Base-by-base conservation (phyloP, 345 rosid genomes). In the Adansonia digitata region DNA sequence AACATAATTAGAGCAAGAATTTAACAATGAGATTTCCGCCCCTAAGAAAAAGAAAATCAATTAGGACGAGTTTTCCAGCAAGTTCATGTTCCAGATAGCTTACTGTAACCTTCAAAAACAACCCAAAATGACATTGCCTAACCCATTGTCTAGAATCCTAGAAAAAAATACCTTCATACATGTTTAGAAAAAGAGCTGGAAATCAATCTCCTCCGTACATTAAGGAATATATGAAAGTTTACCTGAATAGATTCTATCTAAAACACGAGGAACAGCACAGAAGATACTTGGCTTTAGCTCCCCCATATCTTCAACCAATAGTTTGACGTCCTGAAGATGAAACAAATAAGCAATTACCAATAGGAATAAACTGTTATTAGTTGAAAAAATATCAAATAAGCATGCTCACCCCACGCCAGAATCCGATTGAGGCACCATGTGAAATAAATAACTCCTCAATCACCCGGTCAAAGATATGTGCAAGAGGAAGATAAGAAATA, bases 251-350 rank as follows among this genome's bases (percentile, higher is more conserved):
- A 96, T 82, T 83, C 97, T 88, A 56, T 93, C 98, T 65, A 96
- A 78, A 22, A 96, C 99, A 24, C 99, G 99, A 63, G 99, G 99
- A 80, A 96, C 99, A 31, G 97, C 98, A 75, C 99, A 96, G 82
- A 96, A 93, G 73, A 96, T 70, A 76, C 94, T 86, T 40, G 99
- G 99, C 85, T 90, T 93, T 67, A 96, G 88, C 82, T 90, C 99
- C 72, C 85, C 88, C 64, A 96, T 74, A 80, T 96, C 99, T 78
- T 93, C 98, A 39, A 89, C 71, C 87, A 96, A 85, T 55, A 91
- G 76, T 83, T 93, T 96, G 74, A 92, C 92, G 75, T 96, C 99
- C 99, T 95, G 89, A 34, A 78, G 69, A 74, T 45, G 71, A 20
- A 48, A 62, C 1, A 68, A 26, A 75, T 51, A 71, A 82, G 73